Evolutionary conservation across 345 rosid genomes (phyloP).

Genomic region (Eucalyptus erythrocorys): DNA sequence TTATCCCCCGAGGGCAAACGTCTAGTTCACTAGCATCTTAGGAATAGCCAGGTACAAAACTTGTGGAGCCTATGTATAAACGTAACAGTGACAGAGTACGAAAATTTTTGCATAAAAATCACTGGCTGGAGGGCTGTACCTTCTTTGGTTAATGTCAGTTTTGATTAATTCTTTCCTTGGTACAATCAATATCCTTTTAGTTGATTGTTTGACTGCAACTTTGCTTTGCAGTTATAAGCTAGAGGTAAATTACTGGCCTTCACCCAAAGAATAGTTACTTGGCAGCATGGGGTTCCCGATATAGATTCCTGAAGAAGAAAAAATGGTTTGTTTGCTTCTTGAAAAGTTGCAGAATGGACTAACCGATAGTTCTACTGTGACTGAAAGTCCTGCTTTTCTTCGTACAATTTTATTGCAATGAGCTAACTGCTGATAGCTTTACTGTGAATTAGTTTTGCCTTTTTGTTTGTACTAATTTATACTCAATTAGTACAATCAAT

Average conservation of each 20-base stretch:
- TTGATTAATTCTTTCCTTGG: neutral
- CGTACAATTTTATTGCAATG: neutral
- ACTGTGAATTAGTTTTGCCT: neutral
- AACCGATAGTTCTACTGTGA: neutral
- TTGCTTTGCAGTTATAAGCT: neutral
- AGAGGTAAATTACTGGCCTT: neutral
- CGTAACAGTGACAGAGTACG: neutral
- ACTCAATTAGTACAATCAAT: neutral
- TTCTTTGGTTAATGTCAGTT: neutral
- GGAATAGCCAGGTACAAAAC: neutral
- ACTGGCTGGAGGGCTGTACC: neutral
- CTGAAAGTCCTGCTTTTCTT: neutral
- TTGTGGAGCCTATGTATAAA: neutral
- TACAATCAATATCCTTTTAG: neutral
- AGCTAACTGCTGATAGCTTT: neutral
- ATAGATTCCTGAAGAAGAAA: neutral
- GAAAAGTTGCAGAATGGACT: neutral
- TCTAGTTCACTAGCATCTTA: neutral
- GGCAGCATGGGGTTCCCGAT: neutral
- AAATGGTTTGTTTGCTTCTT: neutral
- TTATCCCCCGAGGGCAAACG: neutral
- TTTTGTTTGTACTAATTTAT: neutral
- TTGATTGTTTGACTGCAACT: neutral
- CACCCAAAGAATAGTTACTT: neutral
- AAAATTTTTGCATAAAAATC: neutral